phyloP scores from a whole-genome alignment of 75 land plant genomes.

The Selaginella moellendorffii region DNA sequence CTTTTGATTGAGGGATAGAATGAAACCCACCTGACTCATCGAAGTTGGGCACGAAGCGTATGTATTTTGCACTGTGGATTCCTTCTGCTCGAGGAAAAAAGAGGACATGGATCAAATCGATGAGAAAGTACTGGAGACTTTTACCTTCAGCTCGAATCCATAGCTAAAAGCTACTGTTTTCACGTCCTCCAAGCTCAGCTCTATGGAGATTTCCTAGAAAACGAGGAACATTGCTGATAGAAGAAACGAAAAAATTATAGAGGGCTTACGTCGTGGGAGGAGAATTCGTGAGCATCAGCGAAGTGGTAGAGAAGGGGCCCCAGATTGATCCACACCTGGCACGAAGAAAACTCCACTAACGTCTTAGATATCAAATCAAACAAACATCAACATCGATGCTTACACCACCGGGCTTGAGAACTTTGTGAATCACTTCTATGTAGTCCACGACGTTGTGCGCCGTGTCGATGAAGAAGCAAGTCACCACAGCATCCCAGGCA shows the following conservation, averaged over 20 bases:
- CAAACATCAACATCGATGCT: conserved; percentile 12
- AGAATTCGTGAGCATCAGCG: conserved; percentile 46
- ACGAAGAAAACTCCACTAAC: background rate
- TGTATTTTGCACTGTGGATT: background rate
- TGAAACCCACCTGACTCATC: background rate
- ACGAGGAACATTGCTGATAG: no score
- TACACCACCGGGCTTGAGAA: conserved; percentile 90
- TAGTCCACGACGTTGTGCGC: conserved; percentile 92
- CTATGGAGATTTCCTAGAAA: conserved; percentile 86
- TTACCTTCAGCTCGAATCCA: conserved; percentile 77
- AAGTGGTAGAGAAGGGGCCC: conserved; percentile 92
- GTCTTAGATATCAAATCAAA: no score
- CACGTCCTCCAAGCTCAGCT: conserved; percentile 93
- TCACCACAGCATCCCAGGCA: conserved; percentile 86
- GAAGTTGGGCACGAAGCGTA: background rate
- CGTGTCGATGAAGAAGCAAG: conserved; percentile 95
- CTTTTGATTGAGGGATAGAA: background rate
- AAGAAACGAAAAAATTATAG: no score
- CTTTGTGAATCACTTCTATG: conserved; percentile 72
- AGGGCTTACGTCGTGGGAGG: no score
- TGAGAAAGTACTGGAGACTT: no score
- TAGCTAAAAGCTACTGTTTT: conserved; percentile 55
- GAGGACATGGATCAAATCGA: background rate
- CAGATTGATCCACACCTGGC: conserved; percentile 90
- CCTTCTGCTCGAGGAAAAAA: background rate